Conservation (phyloP, 176 grass and related monocot species). For the Paspalum notatum region DNA sequence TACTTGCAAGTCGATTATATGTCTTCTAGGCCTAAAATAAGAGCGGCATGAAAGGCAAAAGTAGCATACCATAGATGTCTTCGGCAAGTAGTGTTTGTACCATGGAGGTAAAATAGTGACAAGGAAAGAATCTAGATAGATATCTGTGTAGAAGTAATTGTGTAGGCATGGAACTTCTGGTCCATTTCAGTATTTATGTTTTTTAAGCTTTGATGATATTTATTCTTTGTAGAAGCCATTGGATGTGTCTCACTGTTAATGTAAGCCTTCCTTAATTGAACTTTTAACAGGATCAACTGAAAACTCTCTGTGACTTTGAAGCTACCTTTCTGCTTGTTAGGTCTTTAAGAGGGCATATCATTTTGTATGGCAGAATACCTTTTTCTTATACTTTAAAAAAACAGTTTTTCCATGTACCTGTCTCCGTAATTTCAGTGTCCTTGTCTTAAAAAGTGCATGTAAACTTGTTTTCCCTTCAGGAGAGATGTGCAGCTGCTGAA, state of each 20-base stretch:
- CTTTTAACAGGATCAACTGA: background rate
- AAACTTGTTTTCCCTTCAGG: slow-evolving; percentile 51
- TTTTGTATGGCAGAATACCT: background rate
- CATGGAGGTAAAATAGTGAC: slow-evolving; percentile 17
- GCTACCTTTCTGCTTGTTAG: background rate
- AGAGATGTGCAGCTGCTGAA: slow-evolving; percentile 89
- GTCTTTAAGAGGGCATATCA: background rate
- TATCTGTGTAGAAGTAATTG: background rate
- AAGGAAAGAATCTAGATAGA: slow-evolving; percentile 20
- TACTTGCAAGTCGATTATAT: background rate
- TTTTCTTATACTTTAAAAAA: slow-evolving; percentile 28
- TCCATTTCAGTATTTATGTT: background rate
- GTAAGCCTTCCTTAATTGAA: background rate
- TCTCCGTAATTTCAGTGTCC: slow-evolving; percentile 21
- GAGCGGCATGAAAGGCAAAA: slow-evolving; percentile 3
- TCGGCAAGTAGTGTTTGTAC: slow-evolving; percentile 6
- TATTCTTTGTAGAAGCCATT: background rate
- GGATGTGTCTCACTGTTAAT: background rate
- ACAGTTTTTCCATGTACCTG: background rate
- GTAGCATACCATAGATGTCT: background rate
- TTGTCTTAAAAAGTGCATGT: slow-evolving; percentile 27
- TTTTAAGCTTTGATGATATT: too few relatives aligned
- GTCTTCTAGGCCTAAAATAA: background rate
- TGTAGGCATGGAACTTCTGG: background rate
- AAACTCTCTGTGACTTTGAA: background rate